Base-by-base conservation (phyloP, 257 asterid species). In the Solanum phureja region DNA sequence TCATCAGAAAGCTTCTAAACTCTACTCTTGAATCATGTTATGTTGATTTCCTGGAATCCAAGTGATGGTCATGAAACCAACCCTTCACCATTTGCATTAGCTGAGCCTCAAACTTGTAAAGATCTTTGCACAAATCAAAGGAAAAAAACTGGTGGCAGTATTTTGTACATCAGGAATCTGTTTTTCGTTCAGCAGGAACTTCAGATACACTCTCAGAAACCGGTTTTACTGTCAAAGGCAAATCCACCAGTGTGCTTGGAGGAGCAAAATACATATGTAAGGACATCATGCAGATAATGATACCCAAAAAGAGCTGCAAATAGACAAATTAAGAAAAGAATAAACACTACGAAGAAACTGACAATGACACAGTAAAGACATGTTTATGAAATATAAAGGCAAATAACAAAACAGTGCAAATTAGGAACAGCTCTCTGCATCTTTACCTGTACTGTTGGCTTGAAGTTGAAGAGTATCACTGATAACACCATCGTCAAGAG, bases 181-280 rank as follows among this genome's bases (percentile, higher is more conserved):
- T 77, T 91, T 84, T 93, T 91, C 92, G 93, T 85, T 96, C 98
- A 83, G 90, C 93, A 64, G 98, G 91, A 84, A 90, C 95, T 92
- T 93, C 94, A 21, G 91, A 89, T 72, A 88, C 40, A 84, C 89
- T 93, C 85, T 94, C 93, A 8, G 95, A 88, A 62, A 87, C 88
- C 68, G 95, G 88, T 94, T 95, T 97, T 29, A 92, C 69, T 9
- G 96, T 86, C 87, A 86, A 76, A 84, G 98, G 97, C 88, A 95
- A 88, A 90, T 96, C 99, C 88, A 97, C 90, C 31, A 94, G 98
- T 93, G 88, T 88, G 92, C 90, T 94, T 87, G 98, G 94, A 90
- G 99, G 98, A 66, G 99, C 98, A 86, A 96, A 97, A 89, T 97
- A 95, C 98, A 97, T 95, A 89, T 96, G 98, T 84, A 97, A 91